phyloP scores from a whole-genome alignment of 371 early-diverging fungal genomes.

The Zychaea mexicana region DNA sequence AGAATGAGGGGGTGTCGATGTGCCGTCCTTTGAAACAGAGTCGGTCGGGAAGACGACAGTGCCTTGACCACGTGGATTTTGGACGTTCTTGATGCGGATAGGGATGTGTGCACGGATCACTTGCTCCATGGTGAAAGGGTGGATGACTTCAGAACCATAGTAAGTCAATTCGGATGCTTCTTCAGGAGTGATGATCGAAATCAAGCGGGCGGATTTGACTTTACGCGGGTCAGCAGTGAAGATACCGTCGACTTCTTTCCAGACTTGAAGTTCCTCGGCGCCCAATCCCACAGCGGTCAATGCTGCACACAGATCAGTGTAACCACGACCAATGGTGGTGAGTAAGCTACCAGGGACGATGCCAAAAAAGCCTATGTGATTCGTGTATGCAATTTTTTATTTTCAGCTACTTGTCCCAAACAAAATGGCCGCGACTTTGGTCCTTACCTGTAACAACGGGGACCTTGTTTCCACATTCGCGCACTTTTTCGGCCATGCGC shows the following conservation, averaged over 20 bases:
- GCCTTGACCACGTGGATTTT: constrained; percentile 88
- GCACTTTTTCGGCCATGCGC: constrained; percentile 67
- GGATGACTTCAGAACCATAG: constrained; percentile 97
- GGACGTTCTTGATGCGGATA: constrained; percentile 97
- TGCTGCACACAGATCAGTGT: constrained; percentile 97
- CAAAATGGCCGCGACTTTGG: not conserved
- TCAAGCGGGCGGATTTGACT: constrained; percentile 86
- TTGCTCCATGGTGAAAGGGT: constrained; percentile 99
- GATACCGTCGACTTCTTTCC: constrained; percentile 99
- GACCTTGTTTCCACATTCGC: constrained; percentile 66
- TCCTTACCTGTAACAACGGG: constrained; percentile 84
- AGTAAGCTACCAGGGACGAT: constrained; percentile 93
- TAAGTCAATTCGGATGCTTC: constrained; percentile 99
- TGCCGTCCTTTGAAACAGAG: constrained; percentile 44
- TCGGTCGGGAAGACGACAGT: constrained; percentile 89
- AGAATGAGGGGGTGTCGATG: constrained; percentile 60
- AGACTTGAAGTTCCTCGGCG: constrained; percentile 93
- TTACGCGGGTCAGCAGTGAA: constrained; percentile 99
- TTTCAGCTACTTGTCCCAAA: not conserved
- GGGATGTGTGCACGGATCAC: constrained; percentile 94
- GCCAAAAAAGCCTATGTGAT: constrained; percentile 84
- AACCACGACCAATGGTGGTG: constrained; percentile 94
- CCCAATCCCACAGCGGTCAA: constrained; percentile 88
- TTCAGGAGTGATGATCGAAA: constrained; percentile 93
- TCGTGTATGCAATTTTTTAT: not conserved